phyloP scores from a whole-genome alignment of 495 filamentous ascomycete genomes.

The Lineolata rhizophorae region DNA sequence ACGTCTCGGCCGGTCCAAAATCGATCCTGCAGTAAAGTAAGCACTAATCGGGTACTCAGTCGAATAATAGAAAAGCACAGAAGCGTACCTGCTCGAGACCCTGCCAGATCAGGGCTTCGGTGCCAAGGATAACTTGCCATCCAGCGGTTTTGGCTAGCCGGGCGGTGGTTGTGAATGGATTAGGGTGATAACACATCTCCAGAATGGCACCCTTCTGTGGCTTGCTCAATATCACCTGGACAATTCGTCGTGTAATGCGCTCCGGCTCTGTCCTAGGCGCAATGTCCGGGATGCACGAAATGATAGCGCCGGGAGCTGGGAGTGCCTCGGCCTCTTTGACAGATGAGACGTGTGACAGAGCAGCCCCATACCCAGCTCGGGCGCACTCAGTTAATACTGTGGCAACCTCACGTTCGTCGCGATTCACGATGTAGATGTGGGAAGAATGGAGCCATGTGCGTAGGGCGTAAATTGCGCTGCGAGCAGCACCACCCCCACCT shows the following conservation, averaged over 20 bases:
- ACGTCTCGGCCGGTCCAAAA: slow-evolving; percentile 37
- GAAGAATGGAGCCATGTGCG: slow-evolving; percentile 40
- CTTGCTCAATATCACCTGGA: slow-evolving; percentile 29
- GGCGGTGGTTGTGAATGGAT: slow-evolving; percentile 41
- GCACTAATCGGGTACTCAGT: neutral
- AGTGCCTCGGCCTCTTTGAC: slow-evolving; percentile 31
- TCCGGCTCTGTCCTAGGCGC: slow-evolving; percentile 37
- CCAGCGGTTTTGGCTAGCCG: slow-evolving; percentile 29
- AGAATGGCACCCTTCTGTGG: slow-evolving; percentile 39
- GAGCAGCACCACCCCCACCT: slow-evolving; percentile 47
- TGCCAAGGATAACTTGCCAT: slow-evolving; percentile 48
- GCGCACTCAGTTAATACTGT: slow-evolving; percentile 35
- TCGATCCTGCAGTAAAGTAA: slow-evolving; percentile 23
- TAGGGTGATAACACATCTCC: slow-evolving; percentile 65
- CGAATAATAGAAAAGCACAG: neutral
- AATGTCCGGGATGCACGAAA: slow-evolving; percentile 50
- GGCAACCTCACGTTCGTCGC: slow-evolving; percentile 37
- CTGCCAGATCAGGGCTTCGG: slow-evolving; percentile 55
- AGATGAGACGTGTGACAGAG: slow-evolving; percentile 31
- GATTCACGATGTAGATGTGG: slow-evolving; percentile 48
- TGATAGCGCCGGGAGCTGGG: slow-evolving; percentile 35
- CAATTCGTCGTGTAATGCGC: slow-evolving; percentile 28
- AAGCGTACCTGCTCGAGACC: slow-evolving; percentile 35
- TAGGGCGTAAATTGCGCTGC: slow-evolving; percentile 48
- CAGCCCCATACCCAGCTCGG: slow-evolving; percentile 25